Evolutionary conservation across 768 basidiomycete species (phyloP), one percentile per base, ranked within the genome.

Genomic region (Hygrophorus pudorinus): DNA sequence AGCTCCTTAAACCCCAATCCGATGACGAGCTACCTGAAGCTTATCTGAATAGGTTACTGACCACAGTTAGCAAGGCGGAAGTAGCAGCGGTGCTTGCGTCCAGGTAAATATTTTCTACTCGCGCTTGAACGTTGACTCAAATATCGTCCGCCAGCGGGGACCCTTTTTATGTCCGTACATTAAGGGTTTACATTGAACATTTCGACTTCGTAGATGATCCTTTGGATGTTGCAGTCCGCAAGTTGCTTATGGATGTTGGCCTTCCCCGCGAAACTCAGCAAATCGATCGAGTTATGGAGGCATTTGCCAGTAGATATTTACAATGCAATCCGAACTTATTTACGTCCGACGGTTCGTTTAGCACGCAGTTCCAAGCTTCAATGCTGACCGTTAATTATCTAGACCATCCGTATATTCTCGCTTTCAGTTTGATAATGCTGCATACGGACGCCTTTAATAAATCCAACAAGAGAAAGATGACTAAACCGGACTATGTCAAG

Each of bases 391-490:
- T 33, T 16, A n/a, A 37, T 36, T 38, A 45, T 21, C 17, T 49
- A 93, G 92, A 96, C 56, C 83, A 94, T 54, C 86, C 94, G 9
- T 97, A 98, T 63, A 86, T 98, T 41, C 70, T 98, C 38, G 91
- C 94, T 10, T 98, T 97, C 66, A 97, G 94, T 54, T 69, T 97
- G 57, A 96, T 98, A 54, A 98, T 99, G 94, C 70, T 97, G 40
- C 93, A 98, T 59, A 99, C 96, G 13, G 96, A 99, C 58, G 88
- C 85, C 4, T 98, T 98, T 72, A 99, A 99, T 65, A 88, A 85
- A 63, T 89, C 88, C 50, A 98, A 98, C 65, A 97, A 86, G 65
- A 82, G 80, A 42, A 98, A 98, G 66, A 99, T 99, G 96, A 79
- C 84, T 30, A 97, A 94, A 60, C 71, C 78, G 1, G 93, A 94